These are phyloP conservation scores for Phytophthora hibernalis DNA, from an alignment of 352 stramenopile species.

Conservation along the genomic window DNA sequence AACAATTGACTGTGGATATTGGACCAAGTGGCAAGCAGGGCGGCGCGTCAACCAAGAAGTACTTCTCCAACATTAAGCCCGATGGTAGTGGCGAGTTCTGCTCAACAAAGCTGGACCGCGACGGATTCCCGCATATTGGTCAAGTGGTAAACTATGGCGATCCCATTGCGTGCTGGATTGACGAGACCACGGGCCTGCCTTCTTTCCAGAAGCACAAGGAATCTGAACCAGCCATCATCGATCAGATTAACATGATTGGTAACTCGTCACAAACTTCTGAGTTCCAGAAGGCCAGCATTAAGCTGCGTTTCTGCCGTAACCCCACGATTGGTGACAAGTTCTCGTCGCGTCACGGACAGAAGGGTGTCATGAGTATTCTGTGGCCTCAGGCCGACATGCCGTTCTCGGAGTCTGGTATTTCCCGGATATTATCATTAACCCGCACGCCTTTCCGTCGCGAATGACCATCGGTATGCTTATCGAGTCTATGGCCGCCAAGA, in stretches of 20 bases:
- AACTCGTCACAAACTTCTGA: constrained; percentile 70
- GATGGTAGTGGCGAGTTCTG: constrained; percentile 70
- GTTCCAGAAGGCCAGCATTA: constrained; percentile 94
- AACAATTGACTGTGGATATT: constrained; percentile 97
- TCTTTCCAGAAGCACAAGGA: constrained; percentile 98
- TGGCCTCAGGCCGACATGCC: constrained; percentile 99
- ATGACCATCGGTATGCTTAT: constrained; percentile 98
- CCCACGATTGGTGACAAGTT: constrained; percentile 99
- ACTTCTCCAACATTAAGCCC: constrained; percentile 93
- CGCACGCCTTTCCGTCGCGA: constrained; percentile 97
- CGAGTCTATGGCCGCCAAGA: constrained; percentile 99
- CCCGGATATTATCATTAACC: constrained; percentile 99
- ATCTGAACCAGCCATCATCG: constrained; percentile 96
- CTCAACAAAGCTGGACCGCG: constrained; percentile 91
- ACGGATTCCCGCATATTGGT: constrained; percentile 97
- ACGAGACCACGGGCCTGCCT: constrained; percentile 93
- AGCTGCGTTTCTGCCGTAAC: constrained; percentile 98
- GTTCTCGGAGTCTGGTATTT: constrained; percentile 99
- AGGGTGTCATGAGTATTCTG: constrained; percentile 99
- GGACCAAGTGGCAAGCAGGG: constrained; percentile 69
- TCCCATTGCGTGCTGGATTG: constrained; percentile 96
- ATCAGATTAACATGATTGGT: constrained; percentile 93
- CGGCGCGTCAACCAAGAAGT: constrained; percentile 81
- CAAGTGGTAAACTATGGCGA: constrained; percentile 95
- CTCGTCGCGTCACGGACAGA: constrained; percentile 98